Percentiles rank a stretch among this genome's conserved stretches.
Evolutionary conservation across 2,329 filamentous ascomycete species (phyloP).

Genomic region (Fusarium compactum): DNA sequence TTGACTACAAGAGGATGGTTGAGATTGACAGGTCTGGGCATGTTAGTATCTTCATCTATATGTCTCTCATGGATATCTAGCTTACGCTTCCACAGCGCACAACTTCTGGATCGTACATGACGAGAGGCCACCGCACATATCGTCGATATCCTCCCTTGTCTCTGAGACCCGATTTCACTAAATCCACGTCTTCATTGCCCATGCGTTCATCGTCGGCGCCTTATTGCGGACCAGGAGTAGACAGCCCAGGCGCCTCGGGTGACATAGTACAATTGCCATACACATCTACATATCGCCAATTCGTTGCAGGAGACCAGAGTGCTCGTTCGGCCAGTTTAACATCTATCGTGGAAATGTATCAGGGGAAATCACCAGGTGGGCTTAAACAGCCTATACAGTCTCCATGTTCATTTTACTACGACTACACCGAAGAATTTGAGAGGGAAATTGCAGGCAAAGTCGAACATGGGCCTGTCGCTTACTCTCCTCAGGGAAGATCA

Average conservation of each 20-base stretch:
- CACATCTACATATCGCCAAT: conserved; percentile 50
- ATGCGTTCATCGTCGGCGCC: conserved; percentile 47
- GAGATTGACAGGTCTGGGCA: conserved; percentile 62
- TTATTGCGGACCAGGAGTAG: conserved; percentile 37
- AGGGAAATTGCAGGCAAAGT: conserved; percentile 40
- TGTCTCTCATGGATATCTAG: neutral
- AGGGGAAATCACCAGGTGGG: conserved; percentile 45
- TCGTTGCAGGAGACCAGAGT: conserved; percentile 53
- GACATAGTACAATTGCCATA: conserved; percentile 48
- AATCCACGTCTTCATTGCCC: conserved; percentile 57
- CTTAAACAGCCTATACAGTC: conserved; percentile 48
- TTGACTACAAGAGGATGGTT: conserved; percentile 65
- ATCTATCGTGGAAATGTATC: conserved; percentile 64
- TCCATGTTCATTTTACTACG: conserved; percentile 61
- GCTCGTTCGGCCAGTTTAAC: conserved; percentile 62
- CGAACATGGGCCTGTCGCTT: conserved; percentile 43
- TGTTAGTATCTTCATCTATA: conserved; percentile 50
- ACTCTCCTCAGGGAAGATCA: conserved; percentile 49
- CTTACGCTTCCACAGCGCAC: conserved; percentile 55
- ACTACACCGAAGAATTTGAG: conserved; percentile 66
- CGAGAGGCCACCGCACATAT: conserved; percentile 52
- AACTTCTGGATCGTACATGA: conserved; percentile 57
- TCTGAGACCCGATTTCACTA: conserved; percentile 56
- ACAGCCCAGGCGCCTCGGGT: conserved; percentile 53
- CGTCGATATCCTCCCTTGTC: conserved; percentile 56